phyloP scores from a whole-genome alignment of 768 basidiomycete genomes.

The Suillus subaureus region DNA sequence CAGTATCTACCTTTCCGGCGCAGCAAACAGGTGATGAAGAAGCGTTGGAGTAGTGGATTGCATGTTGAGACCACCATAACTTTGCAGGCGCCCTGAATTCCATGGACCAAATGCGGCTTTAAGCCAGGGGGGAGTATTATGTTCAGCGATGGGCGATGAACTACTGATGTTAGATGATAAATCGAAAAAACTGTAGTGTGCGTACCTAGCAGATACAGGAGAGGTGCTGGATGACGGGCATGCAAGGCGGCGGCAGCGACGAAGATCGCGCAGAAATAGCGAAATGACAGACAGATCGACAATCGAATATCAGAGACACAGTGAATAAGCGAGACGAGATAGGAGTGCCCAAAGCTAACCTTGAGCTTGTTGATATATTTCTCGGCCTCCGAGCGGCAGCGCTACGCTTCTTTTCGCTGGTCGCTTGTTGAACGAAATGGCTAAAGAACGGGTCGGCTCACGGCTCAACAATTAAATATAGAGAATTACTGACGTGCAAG shows the following conservation, averaged over 20 bases:
- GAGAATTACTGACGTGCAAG: slow-evolving; percentile 77
- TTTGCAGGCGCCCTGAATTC: slow-evolving; percentile 27
- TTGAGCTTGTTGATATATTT: slow-evolving; percentile 54
- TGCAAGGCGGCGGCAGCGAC: background rate
- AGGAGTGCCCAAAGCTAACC: slow-evolving; percentile 38
- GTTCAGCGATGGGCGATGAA: slow-evolving; percentile 31
- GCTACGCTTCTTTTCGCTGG: slow-evolving; percentile 79
- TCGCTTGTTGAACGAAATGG: slow-evolving; percentile 82
- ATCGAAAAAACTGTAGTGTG: slow-evolving; percentile 34
- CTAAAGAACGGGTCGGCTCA: slow-evolving; percentile 38
- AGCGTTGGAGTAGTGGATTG: slow-evolving; percentile 67
- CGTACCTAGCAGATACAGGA: slow-evolving; percentile 39
- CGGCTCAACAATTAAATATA: slow-evolving; percentile 21
- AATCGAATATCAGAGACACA: background rate
- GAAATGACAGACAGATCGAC: slow-evolving; percentile 4
- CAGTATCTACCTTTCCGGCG: slow-evolving; percentile 60
- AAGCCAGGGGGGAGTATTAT: slow-evolving; percentile 29
- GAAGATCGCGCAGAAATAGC: background rate
- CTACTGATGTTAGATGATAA: slow-evolving; percentile 32
- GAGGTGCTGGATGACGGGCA: slow-evolving; percentile 22
- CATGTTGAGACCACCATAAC: slow-evolving; percentile 54
- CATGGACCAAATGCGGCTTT: slow-evolving; percentile 29
- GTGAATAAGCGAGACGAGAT: slow-evolving; percentile 14
- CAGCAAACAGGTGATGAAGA: slow-evolving; percentile 72
- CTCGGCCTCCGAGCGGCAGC: slow-evolving; percentile 65